Percentiles rank a stretch among this genome's conserved stretches.
Evolutionary conservation across 257 asterid species (phyloP).

Genomic region (Plantago elongata): DNA sequence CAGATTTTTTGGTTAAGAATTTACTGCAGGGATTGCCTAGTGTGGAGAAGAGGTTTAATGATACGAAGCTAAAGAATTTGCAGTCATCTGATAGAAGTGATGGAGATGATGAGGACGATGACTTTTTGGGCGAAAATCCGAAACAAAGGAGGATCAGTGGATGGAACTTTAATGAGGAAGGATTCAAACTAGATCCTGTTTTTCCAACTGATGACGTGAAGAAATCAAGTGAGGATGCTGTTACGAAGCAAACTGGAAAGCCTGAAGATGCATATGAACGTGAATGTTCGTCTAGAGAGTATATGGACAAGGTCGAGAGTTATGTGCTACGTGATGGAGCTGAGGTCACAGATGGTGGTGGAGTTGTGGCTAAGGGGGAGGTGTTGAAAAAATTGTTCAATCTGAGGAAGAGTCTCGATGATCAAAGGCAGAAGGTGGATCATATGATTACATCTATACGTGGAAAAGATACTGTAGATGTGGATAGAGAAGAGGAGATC

Average conservation of each 20-base stretch:
- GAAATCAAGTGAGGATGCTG: conserved; percentile 6
- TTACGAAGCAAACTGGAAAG: conserved; percentile 1
- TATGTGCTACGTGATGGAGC: conserved; percentile 18
- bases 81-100: not conserved
- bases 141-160: conserved; percentile 80
- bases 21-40: conserved; percentile 58
- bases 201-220: conserved; percentile 31
- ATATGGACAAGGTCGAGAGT: conserved; percentile 26
- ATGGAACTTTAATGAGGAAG: conserved; percentile 75
- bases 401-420: conserved; percentile 55
- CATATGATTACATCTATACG: conserved; percentile 31
- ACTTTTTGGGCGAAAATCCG: conserved; percentile 15
- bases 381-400: conserved; percentile 35
- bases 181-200: conserved; percentile 67
- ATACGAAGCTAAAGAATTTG: conserved; percentile 4
- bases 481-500: conserved; percentile 42
- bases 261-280: not conserved
- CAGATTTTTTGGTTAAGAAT: conserved; percentile 58
- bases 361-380: conserved; percentile 20
- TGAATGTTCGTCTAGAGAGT: not conserved
- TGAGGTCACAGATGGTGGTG: conserved; percentile 27
- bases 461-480: conserved; percentile 32
- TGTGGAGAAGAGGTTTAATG: conserved; percentile 53
- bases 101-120: conserved; percentile 32
- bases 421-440: conserved; percentile 45